These are phyloP conservation scores for Bryoglossum gracile DNA, from an alignment of 495 filamentous ascomycete species.

Conservation along the genomic window DNA sequence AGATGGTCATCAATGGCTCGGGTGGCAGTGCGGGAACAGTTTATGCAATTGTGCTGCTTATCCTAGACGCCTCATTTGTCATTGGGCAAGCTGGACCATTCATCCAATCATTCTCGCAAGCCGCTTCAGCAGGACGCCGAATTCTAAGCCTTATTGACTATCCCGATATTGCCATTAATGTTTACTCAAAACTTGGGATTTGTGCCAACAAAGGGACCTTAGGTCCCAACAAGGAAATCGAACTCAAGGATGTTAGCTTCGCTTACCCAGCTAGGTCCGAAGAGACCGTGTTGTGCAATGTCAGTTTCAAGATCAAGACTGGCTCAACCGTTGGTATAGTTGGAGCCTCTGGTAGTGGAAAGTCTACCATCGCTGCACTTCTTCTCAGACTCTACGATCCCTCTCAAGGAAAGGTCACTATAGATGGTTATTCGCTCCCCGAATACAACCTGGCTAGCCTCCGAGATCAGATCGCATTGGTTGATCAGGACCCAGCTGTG, in stretches of 20 bases:
- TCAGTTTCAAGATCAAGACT: slow-evolving; percentile 12
- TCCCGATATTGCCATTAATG: slow-evolving; percentile 27
- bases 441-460: slow-evolving; percentile 15
- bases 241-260: slow-evolving; percentile 18
- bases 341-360: slow-evolving; percentile 41
- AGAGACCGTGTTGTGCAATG: slow-evolving; percentile 42
- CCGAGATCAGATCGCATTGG: slow-evolving; percentile 12
- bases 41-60: slow-evolving; percentile 60
- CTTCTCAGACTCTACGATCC: slow-evolving; percentile 44
- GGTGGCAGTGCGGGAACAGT: slow-evolving; percentile 42
- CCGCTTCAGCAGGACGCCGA: slow-evolving; percentile 46
- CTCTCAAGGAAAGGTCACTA: slow-evolving; percentile 34
- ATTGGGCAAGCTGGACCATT: slow-evolving; percentile 59
- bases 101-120: slow-evolving; percentile 47
- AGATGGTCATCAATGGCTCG: slow-evolving; percentile 42
- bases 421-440: slow-evolving; percentile 46
- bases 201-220: slow-evolving; percentile 39
- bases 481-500: slow-evolving; percentile 22
- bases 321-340: slow-evolving; percentile 38
- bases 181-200: slow-evolving; percentile 29
- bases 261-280: slow-evolving; percentile 45
- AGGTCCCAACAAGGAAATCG: slow-evolving; percentile 14
- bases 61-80: slow-evolving; percentile 55
- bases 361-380: slow-evolving; percentile 38
- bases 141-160: slow-evolving; percentile 44